phyloP scores from a whole-genome alignment of 208 protist genomes.

The Acanthamoeba castellanii region DNA sequence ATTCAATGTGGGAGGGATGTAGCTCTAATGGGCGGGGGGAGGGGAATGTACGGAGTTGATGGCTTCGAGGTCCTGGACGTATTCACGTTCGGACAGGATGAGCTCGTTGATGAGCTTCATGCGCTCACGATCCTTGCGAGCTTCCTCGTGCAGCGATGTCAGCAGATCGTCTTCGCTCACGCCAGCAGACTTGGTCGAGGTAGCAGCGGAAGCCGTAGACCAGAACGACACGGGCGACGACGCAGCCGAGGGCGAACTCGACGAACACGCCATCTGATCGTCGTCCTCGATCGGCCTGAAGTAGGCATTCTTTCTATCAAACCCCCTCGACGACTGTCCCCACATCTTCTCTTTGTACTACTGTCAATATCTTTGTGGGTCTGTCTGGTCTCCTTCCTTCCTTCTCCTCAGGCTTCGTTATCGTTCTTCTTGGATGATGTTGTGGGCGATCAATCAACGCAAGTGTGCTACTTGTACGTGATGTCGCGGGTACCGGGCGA shows the following conservation, averaged over 20 bases:
- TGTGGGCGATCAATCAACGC: too few relatives aligned
- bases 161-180: not conserved
- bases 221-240: conserved; percentile 10
- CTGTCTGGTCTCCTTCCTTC: not conserved
- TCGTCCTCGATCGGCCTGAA: conserved; percentile 33
- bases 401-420: too few relatives aligned
- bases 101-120: conserved; percentile 20
- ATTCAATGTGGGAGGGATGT: not conserved
- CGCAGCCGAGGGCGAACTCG: not conserved
- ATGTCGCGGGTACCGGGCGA: too few relatives aligned
- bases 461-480: too few relatives aligned
- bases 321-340: conserved; percentile 18
- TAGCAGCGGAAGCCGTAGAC: not conserved
- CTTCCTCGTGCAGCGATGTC: not conserved
- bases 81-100: not conserved
- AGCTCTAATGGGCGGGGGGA: not conserved
- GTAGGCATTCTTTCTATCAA: not conserved
- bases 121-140: not conserved
- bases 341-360: not conserved
- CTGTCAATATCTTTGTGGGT: not conserved
- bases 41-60: conserved; percentile 50
- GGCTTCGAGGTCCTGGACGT: conserved; percentile 19
- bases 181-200: not conserved
- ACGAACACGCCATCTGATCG: not conserved
- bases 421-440: too few relatives aligned